Evolutionary conservation across 2,329 filamentous ascomycete species (phyloP).

Genomic region (Dactylella cylindrospora): DNA sequence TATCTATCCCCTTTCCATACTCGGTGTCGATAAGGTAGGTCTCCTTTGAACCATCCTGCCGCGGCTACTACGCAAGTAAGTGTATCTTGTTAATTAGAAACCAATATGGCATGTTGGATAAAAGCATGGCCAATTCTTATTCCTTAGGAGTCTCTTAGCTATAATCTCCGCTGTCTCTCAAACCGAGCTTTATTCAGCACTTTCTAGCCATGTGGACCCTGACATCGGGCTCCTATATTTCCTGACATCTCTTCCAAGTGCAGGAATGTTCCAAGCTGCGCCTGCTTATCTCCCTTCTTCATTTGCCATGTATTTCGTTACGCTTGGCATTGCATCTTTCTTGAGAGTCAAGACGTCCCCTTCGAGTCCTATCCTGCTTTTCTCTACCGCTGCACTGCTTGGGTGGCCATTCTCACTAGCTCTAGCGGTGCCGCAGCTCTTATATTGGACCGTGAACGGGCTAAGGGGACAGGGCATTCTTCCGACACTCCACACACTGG

Average conservation of each 20-base stretch:
- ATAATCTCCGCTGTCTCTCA: constrained; percentile 78
- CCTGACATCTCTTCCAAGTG: constrained; percentile 72
- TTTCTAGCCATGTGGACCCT: constrained; percentile 74
- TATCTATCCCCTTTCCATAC: constrained; percentile 58
- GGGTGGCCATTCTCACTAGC: constrained; percentile 95
- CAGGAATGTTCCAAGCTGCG: constrained; percentile 91
- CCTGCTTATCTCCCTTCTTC: constrained; percentile 85
- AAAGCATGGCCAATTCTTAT: constrained; percentile 73
- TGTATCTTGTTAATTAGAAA: neutral
- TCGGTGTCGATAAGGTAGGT: constrained; percentile 22
- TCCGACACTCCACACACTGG: neutral
- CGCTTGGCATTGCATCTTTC: constrained; percentile 83
- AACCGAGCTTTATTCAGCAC: constrained; percentile 74
- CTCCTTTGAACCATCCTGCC: neutral
- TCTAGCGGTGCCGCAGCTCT: constrained; percentile 65
- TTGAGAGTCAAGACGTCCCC: constrained; percentile 54
- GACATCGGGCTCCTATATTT: constrained; percentile 84
- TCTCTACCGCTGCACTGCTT: constrained; percentile 78
- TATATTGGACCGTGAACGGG: constrained; percentile 3
- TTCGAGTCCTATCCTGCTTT: constrained; percentile 78
- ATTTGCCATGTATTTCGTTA: constrained; percentile 93
- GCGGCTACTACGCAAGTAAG: no score
- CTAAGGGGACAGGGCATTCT: neutral
- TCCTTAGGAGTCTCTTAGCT: constrained; percentile 74
- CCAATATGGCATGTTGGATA: constrained; percentile 5